phyloP scores from a whole-genome alignment of 352 stramenopile species.

The Phytophthora agathidicida region DNA sequence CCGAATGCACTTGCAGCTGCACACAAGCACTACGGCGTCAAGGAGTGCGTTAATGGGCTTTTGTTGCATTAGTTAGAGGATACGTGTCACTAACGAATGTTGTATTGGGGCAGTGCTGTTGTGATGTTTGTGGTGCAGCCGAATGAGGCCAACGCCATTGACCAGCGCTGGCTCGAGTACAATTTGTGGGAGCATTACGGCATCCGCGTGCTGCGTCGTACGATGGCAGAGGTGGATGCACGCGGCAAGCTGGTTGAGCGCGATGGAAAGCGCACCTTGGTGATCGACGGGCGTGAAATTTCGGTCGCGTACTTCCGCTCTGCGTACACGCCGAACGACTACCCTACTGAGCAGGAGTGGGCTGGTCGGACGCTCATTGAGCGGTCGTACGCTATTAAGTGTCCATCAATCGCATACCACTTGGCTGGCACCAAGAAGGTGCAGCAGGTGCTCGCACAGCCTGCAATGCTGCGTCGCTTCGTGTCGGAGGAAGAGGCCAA shows the following conservation, averaged over 20 bases:
- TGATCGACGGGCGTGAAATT: constrained; percentile 82
- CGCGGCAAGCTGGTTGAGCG: constrained; percentile 41
- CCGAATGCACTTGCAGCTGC: constrained; percentile 68
- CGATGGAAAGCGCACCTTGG: constrained; percentile 51
- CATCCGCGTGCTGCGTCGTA: constrained; percentile 79
- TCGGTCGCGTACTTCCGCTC: constrained; percentile 96
- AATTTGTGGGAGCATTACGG: constrained; percentile 88
- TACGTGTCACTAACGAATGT: constrained; percentile 1
- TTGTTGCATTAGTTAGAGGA: constrained; percentile 2
- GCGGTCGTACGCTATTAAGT: constrained; percentile 94
- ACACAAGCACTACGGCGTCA: constrained; percentile 72
- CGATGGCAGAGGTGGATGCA: constrained; percentile 68
- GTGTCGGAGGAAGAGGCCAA: constrained; percentile 70
- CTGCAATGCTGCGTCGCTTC: constrained; percentile 90
- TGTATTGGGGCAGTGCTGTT: constrained; percentile 46
- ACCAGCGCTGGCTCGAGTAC: constrained; percentile 94
- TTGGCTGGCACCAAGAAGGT: constrained; percentile 98
- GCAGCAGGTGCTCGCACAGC: constrained; percentile 94
- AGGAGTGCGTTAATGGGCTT: constrained; percentile 51
- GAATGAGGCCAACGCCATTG: constrained; percentile 90
- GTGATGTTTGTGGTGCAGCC: constrained; percentile 93
- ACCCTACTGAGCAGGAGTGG: constrained; percentile 93
- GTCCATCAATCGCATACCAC: constrained; percentile 96
- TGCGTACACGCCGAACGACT: constrained; percentile 97
- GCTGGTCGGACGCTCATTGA: constrained; percentile 89